Base-by-base conservation (phyloP, 257 asterid genomes). In the Fraxinus pennsylvanica region DNA sequence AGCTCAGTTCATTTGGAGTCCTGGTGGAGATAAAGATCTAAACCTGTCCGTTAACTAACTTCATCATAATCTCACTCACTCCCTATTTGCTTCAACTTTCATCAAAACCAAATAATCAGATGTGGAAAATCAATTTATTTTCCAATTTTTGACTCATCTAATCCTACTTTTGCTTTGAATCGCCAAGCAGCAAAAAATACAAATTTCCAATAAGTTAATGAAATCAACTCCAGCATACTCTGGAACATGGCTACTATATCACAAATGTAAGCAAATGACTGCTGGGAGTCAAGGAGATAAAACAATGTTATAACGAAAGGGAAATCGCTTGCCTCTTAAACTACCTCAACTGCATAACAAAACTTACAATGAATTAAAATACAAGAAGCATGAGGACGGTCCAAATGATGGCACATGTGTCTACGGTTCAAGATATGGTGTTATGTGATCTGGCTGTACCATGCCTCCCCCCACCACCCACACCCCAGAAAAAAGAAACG, bases 151-250 rank as follows among this genome's bases (percentile, higher is more conserved):
- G 10, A 25, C 15, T 30, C 21, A 14, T 13, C 4, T 15, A 8
- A 43, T 12, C 9, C 39, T 78, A 59, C 43, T 33, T 71, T 38
- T 54, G 12, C 22, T 41, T 63, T 68, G 14, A 68, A 39, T 27
- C 72, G 72, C 72, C 57, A 27, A 35, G 4, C 32, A 14, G 30
- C 35, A 43, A 17, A 25, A 29, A 5, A 27, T 13, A 22, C 19
- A 39, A 32, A 8, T 63, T 71, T 59, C 68, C 41, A 45, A 6
- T 29, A 59, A 15, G 21, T 47, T 41, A 47, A 36, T 47, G 21
- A 65, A 61, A 77, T 50, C 67, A 32, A 27, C 52, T 74, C 10
- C 63, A n/a, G 47, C n/a, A 47, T 47, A 14, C 59, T 47, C 59
- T 3, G n/a, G 59, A 47, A 43, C 66, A 45, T 41, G 59, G 73